Conservation (phyloP, 306 rosid species). For the Fragaria iinumae region DNA sequence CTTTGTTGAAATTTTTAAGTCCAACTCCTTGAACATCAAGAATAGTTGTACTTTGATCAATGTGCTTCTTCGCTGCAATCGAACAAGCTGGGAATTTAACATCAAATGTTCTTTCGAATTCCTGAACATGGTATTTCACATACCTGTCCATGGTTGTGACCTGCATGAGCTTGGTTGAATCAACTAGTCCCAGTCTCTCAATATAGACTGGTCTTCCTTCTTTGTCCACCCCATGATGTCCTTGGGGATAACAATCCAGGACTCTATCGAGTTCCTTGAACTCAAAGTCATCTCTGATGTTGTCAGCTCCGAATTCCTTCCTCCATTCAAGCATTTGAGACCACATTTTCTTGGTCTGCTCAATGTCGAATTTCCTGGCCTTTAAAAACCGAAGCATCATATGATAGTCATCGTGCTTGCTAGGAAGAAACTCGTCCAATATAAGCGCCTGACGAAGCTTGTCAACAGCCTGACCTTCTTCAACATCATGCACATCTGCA, state of each 20-base stretch:
- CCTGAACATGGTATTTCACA: conserved; percentile 12
- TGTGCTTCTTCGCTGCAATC: conserved; percentile 10
- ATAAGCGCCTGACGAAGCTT: conserved; percentile 4
- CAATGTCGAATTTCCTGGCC: conserved; percentile 13
- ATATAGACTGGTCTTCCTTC: conserved; percentile 14
- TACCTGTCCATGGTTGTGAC: conserved; percentile 13
- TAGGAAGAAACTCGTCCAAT: conserved; percentile 13
- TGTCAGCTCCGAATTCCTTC: conserved; percentile 11
- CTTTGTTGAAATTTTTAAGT: conserved; percentile 14
- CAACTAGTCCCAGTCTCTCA: conserved; percentile 10
- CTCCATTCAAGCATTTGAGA: conserved; percentile 12
- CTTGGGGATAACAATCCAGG: conserved; percentile 15
- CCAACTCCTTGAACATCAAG: conserved; percentile 17
- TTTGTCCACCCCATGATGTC: conserved; percentile 15
- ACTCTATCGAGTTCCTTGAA: conserved; percentile 1
- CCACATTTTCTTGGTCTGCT: conserved; percentile 20
- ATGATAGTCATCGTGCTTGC: conserved; percentile 14
- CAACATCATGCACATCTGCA: neutral
- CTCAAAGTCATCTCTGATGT: neutral
- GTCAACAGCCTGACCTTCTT: conserved; percentile 3
- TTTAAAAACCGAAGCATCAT: conserved; percentile 5
- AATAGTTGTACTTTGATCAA: conserved; percentile 9
- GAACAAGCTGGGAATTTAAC: conserved; percentile 16
- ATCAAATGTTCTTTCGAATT: conserved; percentile 11
- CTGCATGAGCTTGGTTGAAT: conserved; percentile 14